Evolutionary conservation across 2,329 filamentous ascomycete genomes (phyloP), one percentile per base, ranked within the genome.

Genomic region (Ilyonectria mors-panacis): DNA sequence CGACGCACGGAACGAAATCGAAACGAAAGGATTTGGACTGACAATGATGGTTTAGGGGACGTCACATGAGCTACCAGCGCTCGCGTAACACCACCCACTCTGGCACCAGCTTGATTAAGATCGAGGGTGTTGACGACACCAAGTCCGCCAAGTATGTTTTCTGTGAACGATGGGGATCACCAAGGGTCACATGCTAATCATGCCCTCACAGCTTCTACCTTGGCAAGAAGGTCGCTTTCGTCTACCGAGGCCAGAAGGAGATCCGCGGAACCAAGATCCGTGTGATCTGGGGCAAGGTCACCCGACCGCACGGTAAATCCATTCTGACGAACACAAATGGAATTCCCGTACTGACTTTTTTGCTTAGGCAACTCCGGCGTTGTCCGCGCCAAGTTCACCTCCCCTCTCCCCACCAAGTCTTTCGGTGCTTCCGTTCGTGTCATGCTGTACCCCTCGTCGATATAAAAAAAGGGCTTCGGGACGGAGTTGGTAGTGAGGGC

Each of bases 231-330:
- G 91, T 98, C 84, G 96, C 96, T 84, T 99, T 94, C 86, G 94
- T 99, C 86, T 99, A 98, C 91, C 94, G 95, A 83, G 95, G 92
- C 79, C 92, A 94, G 86, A 95, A 92, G 87, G 94, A 97, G 89
- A 90, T 97, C 82, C 93, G 95, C 81, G 96, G 96, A 84, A 95
- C 94, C 85, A 98, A 98, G 92, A 97, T 98, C 87, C 92, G 95
- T 82, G 93, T 98, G 79, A 98, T 98, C 89, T 98, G 95, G 94
- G 95, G 95, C 89, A 98, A 97, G 90, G 92, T 98, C 84, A 97
- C 94, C 83, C 89, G 94, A 82, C 92, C 94, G 84, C 95, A 98
- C 87, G 95, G 93, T 95, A 93, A 79, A 86, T 84, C 68, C 55
- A 61, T 37, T 26, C 62, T 67, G 39, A 39, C 50, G 19, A 30